Evolutionary conservation across 305 asterid species (phyloP).

Genomic region (Fraxinus ornus): DNA sequence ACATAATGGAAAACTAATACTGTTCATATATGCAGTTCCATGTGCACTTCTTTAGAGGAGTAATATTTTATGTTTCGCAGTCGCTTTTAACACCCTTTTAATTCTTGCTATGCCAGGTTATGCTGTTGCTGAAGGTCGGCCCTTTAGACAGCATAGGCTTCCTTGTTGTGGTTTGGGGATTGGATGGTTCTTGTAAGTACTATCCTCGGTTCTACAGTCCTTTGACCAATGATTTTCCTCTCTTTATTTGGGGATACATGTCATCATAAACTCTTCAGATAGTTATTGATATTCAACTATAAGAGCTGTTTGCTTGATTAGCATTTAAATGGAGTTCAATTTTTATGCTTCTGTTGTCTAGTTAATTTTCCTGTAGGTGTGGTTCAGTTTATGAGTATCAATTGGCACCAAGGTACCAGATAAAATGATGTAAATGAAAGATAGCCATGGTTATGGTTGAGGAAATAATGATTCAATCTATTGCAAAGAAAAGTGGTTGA

Average conservation of each 20-base stretch:
- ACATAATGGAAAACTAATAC: background rate
- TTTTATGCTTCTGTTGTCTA: constrained; percentile 10
- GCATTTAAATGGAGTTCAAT: background rate
- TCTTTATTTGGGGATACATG: background rate
- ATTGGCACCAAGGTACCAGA: background rate
- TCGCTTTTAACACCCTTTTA: constrained; percentile 10
- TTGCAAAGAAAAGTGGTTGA: background rate
- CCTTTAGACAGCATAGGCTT: constrained; percentile 54
- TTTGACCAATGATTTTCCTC: background rate
- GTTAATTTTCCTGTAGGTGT: background rate
- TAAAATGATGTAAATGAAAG: background rate
- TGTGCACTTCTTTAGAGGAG: background rate
- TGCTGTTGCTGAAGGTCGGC: constrained; percentile 55
- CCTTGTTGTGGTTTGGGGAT: constrained; percentile 91
- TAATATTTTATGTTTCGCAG: background rate
- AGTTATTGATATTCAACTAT: constrained; percentile 5
- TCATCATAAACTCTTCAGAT: background rate
- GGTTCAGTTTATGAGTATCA: background rate
- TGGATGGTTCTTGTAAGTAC: constrained; percentile 89
- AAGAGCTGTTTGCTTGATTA: constrained; percentile 3
- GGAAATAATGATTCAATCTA: background rate
- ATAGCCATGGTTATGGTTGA: background rate
- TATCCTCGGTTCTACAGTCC: constrained; percentile 1
- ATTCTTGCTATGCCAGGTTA: constrained; percentile 47
- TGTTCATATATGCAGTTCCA: background rate